Evolutionary conservation across 169 alveolate genomes (phyloP).

Genomic region (Plasmodium blacklocki): DNA sequence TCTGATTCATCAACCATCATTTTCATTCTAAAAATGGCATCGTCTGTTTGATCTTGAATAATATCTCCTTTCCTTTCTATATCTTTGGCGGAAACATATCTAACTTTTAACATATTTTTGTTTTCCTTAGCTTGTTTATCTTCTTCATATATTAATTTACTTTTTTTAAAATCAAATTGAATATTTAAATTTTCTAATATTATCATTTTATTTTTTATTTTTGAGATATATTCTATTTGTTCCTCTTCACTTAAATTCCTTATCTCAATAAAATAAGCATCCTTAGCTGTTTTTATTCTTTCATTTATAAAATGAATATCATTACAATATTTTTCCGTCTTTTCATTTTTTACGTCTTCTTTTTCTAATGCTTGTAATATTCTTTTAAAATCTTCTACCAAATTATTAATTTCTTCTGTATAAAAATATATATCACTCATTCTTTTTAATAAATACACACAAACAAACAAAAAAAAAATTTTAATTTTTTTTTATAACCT

Average conservation of each 20-base stretch:
- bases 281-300: slow-evolving; percentile 71
- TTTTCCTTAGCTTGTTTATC: slow-evolving; percentile 24
- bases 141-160: slow-evolving; percentile 44
- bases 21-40: slow-evolving; percentile 63
- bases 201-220: slow-evolving; percentile 51
- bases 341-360: slow-evolving; percentile 18
- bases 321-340: slow-evolving; percentile 32
- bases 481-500: too few species aligned
- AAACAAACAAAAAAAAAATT: too few species aligned
- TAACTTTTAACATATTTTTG: slow-evolving; percentile 5
- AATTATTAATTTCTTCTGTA: slow-evolving; percentile 58
- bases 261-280: slow-evolving; percentile 71
- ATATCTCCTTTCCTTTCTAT: slow-evolving; percentile 39
- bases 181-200: slow-evolving; percentile 46
- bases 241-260: slow-evolving; percentile 57
- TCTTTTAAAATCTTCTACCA: slow-evolving; percentile 58
- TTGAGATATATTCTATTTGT: slow-evolving; percentile 24
- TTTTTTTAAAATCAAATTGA: slow-evolving; percentile 50
- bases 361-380: slow-evolving; percentile 3
- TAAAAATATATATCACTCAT: slow-evolving; percentile 46
- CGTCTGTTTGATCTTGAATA: slow-evolving; percentile 69
- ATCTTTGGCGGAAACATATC: slow-evolving; percentile 48
- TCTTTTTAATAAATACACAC: not conserved
- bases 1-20: slow-evolving; percentile 68
- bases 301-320: slow-evolving; percentile 48